Conservation (phyloP, 1,139 yeast genomes). For the Yamadazyma membranifaciens region DNA sequence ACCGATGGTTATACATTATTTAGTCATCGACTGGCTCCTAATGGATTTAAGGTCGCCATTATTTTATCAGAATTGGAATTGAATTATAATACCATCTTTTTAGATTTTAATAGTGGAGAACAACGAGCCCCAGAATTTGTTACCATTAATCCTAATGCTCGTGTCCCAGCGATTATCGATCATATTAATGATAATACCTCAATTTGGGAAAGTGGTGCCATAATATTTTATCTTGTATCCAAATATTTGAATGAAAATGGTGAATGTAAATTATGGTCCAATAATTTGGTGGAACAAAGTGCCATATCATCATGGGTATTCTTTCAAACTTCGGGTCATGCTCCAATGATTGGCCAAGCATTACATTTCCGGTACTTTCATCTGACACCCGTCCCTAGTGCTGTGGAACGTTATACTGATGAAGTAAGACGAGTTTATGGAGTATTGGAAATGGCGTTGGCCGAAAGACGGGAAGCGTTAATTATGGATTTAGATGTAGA, state of each 20-base stretch:
- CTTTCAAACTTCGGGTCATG: constrained; percentile 94
- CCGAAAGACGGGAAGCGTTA: constrained; percentile 87
- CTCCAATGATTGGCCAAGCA: constrained; percentile 98
- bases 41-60: constrained; percentile 94
- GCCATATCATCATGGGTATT: constrained; percentile 88
- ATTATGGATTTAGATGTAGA: constrained; percentile 90
- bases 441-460: constrained; percentile 91
- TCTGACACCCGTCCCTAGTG: constrained; percentile 80
- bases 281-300: constrained; percentile 77
- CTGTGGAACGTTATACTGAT: constrained; percentile 87
- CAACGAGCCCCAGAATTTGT: constrained; percentile 93
- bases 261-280: constrained; percentile 78
- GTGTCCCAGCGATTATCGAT: constrained; percentile 93
- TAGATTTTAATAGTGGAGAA: constrained; percentile 87
- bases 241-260: constrained; percentile 69
- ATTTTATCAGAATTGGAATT: constrained; percentile 80
- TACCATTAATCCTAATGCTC: constrained; percentile 87
- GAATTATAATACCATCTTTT: constrained; percentile 76
- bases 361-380: constrained; percentile 91
- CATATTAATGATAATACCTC: constrained; percentile 77
- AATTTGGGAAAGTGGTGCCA: constrained; percentile 95
- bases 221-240: constrained; percentile 71
- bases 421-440: constrained; percentile 94
- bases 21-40: constrained; percentile 92
- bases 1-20: constrained; percentile 82